Conservation (phyloP, 2,329 filamentous ascomycete genomes). For the Microascus cirrosus region DNA sequence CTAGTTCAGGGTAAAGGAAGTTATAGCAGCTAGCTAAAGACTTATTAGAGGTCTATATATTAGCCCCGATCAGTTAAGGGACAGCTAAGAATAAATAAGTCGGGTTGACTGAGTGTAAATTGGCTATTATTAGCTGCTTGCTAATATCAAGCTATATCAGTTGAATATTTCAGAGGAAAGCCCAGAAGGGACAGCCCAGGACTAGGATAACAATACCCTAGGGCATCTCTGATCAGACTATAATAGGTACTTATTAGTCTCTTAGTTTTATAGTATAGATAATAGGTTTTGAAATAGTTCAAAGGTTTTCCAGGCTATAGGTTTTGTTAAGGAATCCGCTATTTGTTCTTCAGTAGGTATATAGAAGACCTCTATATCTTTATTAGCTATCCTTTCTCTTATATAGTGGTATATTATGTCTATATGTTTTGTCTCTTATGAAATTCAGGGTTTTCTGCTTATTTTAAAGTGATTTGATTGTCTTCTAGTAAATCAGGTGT, state of each 20-base stretch:
- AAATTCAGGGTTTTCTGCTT: conserved; percentile 1
- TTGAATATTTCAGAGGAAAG: no score
- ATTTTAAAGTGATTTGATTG: neutral
- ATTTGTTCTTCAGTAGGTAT: neutral
- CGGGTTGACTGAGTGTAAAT: neutral
- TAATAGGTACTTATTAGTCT: neutral
- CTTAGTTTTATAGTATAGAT: neutral
- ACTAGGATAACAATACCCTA: neutral
- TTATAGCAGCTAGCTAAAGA: neutral
- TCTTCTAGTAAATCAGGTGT: neutral
- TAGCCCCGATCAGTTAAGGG: neutral
- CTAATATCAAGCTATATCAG: no score
- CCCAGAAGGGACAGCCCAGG: no score
- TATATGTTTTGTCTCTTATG: neutral
- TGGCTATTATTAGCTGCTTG: neutral
- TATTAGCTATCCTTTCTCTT: neutral
- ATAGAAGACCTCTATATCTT: neutral
- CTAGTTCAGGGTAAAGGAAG: neutral
- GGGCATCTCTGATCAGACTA: no score
- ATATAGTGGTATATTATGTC: neutral
- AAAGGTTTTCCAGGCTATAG: neutral
- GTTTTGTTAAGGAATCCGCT: neutral
- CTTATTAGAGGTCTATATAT: no score
- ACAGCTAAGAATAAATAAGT: neutral
- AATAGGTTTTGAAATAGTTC: neutral